Evolutionary conservation across 768 basidiomycete species (phyloP), one percentile per base, ranked within the genome.

Genomic region (Termitomyces heimii): DNA sequence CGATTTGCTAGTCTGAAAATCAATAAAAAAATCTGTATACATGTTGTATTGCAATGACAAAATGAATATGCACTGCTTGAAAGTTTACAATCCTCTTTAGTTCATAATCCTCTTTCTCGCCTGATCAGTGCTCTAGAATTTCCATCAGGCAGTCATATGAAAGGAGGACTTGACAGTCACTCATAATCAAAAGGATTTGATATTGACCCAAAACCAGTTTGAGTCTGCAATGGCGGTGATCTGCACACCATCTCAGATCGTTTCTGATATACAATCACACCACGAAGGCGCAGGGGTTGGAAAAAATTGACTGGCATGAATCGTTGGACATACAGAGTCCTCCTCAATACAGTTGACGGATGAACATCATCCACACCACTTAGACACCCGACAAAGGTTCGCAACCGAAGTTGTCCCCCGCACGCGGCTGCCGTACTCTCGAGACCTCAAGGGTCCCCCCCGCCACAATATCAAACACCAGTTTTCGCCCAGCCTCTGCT

Each of bases 371-470:
- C 56, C 58, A 60, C 58, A 45, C 56, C 56, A 48, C 45, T 59
- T 54, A 20, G 10, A 48, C 28, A 29, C 56, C 14, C 35, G 45
- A 42, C 61, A 63, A 49, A 51, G 55, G 51, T 45, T 47, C 39
- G 48, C 49, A 65, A 49, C 57, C 43, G 46, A 63, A 52, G 55
- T 46, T 46, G 48, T 48, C 29, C 54, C 63, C 28, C 56, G 44
- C 42, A 54, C 44, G 44, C 53, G 39, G 51, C 28, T 52, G 65
- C 67, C 40, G 51, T 60, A 73, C 77, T 79, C 73, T 78, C 75
- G 74, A 77, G 72, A 70, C 63, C 63, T 45, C 47, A 35, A 31
- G 45, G 62, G 66, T 69, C 73, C 76, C 73, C 78, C 78, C 77
- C 75, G 66, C 70, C 57, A 62, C 63, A 47, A 60, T 35, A 63